Evolutionary conservation across 257 asterid species (phyloP).

Genomic region (Ehretia macrophylla): DNA sequence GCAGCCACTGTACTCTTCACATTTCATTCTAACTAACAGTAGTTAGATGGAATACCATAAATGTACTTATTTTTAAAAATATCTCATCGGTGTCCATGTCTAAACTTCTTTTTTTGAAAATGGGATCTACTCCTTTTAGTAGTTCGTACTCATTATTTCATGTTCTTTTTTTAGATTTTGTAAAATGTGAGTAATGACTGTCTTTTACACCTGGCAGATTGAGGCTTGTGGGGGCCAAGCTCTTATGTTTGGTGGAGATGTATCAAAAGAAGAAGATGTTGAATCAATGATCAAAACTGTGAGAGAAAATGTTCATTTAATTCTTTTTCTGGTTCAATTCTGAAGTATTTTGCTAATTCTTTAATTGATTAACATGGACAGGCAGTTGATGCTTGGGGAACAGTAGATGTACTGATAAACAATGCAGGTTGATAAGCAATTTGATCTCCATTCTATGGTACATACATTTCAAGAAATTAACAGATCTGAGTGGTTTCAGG

Average conservation of each 20-base stretch:
- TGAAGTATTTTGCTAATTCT: constrained; percentile 18
- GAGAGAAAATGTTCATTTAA: constrained; percentile 16
- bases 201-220: constrained; percentile 46
- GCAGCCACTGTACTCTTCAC: not conserved
- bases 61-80: too few species aligned
- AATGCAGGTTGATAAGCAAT: constrained; percentile 70
- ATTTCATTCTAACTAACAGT: too few species aligned
- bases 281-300: constrained; percentile 89
- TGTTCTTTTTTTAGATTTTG: not conserved
- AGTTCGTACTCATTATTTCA: not conserved
- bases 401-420: constrained; percentile 76
- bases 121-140: not conserved
- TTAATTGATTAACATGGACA: constrained; percentile 33
- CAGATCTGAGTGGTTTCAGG: constrained; percentile 41
- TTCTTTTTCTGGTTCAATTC: constrained; percentile 9
- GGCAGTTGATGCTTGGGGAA: constrained; percentile 96
- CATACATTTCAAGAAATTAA: not conserved
- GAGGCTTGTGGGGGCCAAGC: constrained; percentile 89
- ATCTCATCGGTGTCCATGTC: not conserved
- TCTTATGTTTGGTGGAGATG: constrained; percentile 88
- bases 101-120: too few species aligned
- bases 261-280: constrained; percentile 91
- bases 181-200: not conserved
- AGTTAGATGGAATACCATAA: too few species aligned
- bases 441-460: not conserved